Conservation (phyloP, 352 stramenopile species). For the Plasmopara muralis region DNA sequence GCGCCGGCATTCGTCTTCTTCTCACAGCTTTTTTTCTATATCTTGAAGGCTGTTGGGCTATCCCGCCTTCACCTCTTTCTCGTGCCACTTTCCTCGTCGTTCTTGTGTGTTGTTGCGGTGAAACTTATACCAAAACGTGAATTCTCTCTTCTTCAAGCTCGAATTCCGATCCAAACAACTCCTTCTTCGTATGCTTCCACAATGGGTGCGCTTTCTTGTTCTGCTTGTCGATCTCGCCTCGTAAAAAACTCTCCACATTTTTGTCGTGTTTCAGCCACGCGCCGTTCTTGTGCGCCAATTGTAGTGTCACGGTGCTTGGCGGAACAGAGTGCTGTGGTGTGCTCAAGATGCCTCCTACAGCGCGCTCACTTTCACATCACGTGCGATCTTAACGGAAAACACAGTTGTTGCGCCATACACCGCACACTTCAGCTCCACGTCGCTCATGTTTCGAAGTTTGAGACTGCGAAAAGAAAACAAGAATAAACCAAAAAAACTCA, state of each 20-base stretch:
- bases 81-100: not conserved
- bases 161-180: not conserved
- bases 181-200: not conserved
- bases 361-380: not conserved
- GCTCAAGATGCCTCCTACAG: not conserved
- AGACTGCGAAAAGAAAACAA: too few species aligned
- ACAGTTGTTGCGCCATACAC: not conserved
- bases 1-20: conserved; percentile 2
- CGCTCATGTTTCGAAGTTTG: not conserved
- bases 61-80: not conserved
- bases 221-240: not conserved
- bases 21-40: not conserved
- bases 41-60: not conserved
- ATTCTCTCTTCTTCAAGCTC: not conserved
- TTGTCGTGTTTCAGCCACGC: not conserved
- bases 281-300: not conserved
- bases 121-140: not conserved
- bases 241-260: not conserved
- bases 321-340: not conserved
- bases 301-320: not conserved
- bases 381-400: not conserved
- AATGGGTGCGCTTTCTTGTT: not conserved
- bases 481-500: too few species aligned
- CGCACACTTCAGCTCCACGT: not conserved
- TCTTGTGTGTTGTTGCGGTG: not conserved